Evolutionary conservation across 176 grass and related monocot genomes (phyloP).

Genomic region (Cenchrus fungigraminus): DNA sequence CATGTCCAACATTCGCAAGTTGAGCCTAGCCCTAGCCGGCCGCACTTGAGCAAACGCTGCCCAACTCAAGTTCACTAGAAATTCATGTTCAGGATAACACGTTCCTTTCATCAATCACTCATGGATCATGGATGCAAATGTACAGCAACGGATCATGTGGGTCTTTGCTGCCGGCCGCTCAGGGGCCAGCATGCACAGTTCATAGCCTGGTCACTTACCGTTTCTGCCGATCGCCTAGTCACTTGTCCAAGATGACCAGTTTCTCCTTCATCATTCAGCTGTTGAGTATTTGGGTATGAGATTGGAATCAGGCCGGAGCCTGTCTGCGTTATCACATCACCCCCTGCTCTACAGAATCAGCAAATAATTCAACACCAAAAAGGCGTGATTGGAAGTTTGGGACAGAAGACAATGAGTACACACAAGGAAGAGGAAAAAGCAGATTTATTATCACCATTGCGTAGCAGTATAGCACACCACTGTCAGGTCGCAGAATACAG

Average conservation of each 20-base stretch:
- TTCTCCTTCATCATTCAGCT: slow-evolving; percentile 35
- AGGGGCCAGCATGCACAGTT: slow-evolving; percentile 29
- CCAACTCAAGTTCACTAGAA: not conserved
- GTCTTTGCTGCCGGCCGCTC: slow-evolving; percentile 6
- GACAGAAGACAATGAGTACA: not conserved
- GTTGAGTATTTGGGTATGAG: not conserved
- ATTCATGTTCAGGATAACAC: slow-evolving; percentile 2
- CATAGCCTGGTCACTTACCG: slow-evolving; percentile 16
- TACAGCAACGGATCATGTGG: not conserved
- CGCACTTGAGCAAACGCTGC: not conserved
- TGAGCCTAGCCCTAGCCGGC: not conserved
- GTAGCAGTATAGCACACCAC: not conserved
- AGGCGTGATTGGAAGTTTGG: not conserved
- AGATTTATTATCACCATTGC: slow-evolving; percentile 11
- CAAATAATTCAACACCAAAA: not conserved
- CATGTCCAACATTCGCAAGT: not conserved
- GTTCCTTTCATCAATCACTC: not conserved
- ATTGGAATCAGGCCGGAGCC: slow-evolving; percentile 15
- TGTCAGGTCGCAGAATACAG: slow-evolving; percentile 24
- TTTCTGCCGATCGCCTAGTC: not conserved
- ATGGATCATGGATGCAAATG: no score
- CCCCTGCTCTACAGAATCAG: not conserved
- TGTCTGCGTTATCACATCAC: slow-evolving; percentile 6
- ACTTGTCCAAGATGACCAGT: slow-evolving; percentile 29
- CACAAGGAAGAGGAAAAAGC: slow-evolving; percentile 4